Evolutionary conservation across 192 early-diverging fungal species (phyloP), one percentile per base, ranked within the genome.

Genomic region (Rhizophlyctis rosea): DNA sequence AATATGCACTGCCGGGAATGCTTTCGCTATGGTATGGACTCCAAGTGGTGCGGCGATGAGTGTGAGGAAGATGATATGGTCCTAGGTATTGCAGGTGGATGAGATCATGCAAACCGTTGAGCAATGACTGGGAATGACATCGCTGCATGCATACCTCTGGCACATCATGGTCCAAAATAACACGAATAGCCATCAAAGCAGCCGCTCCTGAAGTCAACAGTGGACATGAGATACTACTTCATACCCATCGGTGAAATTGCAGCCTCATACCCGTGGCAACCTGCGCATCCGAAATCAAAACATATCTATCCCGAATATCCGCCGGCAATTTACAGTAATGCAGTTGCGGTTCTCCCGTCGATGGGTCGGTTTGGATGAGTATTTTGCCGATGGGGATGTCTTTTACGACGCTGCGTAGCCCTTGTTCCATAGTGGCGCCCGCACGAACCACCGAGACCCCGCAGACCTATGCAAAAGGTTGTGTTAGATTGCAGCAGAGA

Each of bases 111-210:
- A n/a, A n/a, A n/a, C n/a, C n/a, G n/a, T n/a, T n/a, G n/a, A n/a
- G n/a, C n/a, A n/a, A n/a, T n/a, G n/a, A n/a, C n/a, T n/a, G n/a
- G n/a, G n/a, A n/a, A n/a, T n/a, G n/a, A n/a, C n/a, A n/a, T n/a
- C n/a, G n/a, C n/a, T n/a, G 39, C 32, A 16, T 4, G 4, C 0
- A 7, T 34, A 57, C 56, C 69, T 93, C 90, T 0, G 83, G 86
- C 3, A 95, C 88, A 60, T 88, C 85, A 61, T 98, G 92, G 74
- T 98, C 95, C 4, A 93, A 69, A 55, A 96, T 78, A 32, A 96
- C 91, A 34, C 93, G 85, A 36, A 98, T 90, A 16, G 95, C 94
- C 95, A 98, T 98, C 77, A 98, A 64, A 2, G 92, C 94, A 4
- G 91, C 91, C 3, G 94, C 94, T 32, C 95, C 95, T 68, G 28